These are phyloP conservation scores for Apiospora sp. DNA, from an alignment of 2,329 filamentous ascomycete genomes.

Conservation along the genomic window DNA sequence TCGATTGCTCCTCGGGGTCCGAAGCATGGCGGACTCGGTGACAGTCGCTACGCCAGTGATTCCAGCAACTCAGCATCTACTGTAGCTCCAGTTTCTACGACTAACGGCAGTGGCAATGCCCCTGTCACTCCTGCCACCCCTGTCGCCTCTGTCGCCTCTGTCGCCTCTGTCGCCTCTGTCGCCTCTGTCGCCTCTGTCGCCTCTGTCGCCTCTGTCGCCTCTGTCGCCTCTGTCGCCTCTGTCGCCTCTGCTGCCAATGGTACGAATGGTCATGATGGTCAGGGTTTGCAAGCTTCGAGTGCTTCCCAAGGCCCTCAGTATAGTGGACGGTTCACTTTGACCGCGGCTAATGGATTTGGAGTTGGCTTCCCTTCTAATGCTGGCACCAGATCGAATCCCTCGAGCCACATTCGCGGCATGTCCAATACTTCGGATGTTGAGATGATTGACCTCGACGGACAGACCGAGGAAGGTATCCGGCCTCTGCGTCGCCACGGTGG, in stretches of 20 bases:
- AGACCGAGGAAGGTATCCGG: not conserved
- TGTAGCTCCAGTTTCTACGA: not conserved
- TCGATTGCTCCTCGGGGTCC: not conserved
- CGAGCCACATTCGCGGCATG: not conserved
- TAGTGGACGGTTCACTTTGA: not conserved
- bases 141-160: not conserved
- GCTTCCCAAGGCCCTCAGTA: not conserved
- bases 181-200: not conserved
- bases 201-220: not conserved
- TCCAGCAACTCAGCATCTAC: not conserved
- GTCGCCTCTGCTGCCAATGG: not conserved
- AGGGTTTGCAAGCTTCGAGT: not conserved
- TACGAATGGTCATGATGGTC: not conserved
- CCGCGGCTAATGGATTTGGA: not conserved
- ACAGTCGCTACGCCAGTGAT: not conserved
- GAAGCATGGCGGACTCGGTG: not conserved
- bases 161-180: not conserved
- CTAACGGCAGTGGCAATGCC: not conserved
- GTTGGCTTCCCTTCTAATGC: not conserved
- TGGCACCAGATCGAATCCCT: not conserved
- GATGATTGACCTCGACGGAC: not conserved
- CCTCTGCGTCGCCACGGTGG: not conserved
- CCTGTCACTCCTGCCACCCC: too few species aligned
- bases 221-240: too few species aligned
- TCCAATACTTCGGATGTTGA: not conserved